phyloP scores from a whole-genome alignment of 1,139 yeast species.

The Taiozyma sp. region DNA sequence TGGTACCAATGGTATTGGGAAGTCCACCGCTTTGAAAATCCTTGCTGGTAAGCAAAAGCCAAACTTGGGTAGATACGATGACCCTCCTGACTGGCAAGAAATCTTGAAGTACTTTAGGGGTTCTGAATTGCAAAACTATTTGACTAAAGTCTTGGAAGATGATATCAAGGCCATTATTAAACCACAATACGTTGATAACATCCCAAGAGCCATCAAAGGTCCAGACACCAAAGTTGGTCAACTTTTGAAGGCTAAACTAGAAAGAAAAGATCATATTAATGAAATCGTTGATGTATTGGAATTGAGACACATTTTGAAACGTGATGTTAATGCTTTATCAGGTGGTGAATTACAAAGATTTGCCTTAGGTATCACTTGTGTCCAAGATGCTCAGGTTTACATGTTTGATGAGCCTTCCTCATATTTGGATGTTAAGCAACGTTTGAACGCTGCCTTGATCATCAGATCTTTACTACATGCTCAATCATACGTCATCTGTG shows the following conservation, averaged over 20 bases:
- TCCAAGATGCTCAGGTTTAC: constrained; percentile 90
- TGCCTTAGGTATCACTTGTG: constrained; percentile 96
- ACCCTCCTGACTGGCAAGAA: constrained; percentile 98
- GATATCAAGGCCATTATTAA: constrained; percentile 91
- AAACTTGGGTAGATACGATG: constrained; percentile 86
- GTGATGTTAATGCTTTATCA: constrained; percentile 85
- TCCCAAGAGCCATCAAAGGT: constrained; percentile 93
- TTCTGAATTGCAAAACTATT: constrained; percentile 92
- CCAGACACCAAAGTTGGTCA: constrained; percentile 86
- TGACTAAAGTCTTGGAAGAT: constrained; percentile 91
- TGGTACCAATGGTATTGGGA: constrained; percentile 99
- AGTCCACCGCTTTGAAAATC: constrained; percentile 95
- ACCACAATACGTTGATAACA: constrained; percentile 97
- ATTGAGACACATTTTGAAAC: constrained; percentile 64
- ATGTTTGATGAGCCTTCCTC: constrained; percentile 99
- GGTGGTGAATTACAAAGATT: constrained; percentile 99
- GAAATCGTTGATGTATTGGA: constrained; percentile 67
- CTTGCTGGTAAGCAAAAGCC: constrained; percentile 99
- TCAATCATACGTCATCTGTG: constrained; percentile 84
- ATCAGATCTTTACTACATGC: constrained; percentile 80
- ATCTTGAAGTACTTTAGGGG: constrained; percentile 91
- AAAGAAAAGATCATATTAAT: constrained; percentile 59
- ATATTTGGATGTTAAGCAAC: constrained; percentile 95
- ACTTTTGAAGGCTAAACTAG: constrained; percentile 68
- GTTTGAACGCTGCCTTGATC: constrained; percentile 94